A percentile compares a stretch with the other conserved stretches of the same genome.
These are phyloP conservation scores for Auricularia sp. DNA, from an alignment of 768 basidiomycete species.

Conservation along the genomic window DNA sequence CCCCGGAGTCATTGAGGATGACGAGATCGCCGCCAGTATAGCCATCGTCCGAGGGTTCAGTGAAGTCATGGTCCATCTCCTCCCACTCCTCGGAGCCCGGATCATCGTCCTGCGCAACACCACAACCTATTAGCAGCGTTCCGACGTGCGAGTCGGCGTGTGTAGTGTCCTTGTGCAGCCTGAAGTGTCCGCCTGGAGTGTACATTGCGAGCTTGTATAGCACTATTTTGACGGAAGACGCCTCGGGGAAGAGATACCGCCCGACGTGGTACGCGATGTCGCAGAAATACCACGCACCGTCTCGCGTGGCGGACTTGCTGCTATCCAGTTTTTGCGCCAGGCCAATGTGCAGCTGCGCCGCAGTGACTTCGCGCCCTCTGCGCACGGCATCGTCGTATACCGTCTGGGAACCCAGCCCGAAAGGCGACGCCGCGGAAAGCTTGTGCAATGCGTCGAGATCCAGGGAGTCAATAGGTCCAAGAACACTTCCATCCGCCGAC, in stretches of 20 bases:
- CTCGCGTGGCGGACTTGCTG: not conserved
- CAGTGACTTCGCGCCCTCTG: not conserved
- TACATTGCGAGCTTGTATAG: slow-evolving; percentile 27
- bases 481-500: not conserved
- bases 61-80: not conserved
- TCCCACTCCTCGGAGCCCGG: not conserved
- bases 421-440: not conserved
- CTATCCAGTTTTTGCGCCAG: not conserved
- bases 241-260: not conserved
- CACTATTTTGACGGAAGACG: slow-evolving; percentile 6
- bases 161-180: slow-evolving; percentile 21
- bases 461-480: not conserved
- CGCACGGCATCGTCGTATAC: not conserved
- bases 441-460: not conserved
- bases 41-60: not conserved
- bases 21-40: too few species aligned
- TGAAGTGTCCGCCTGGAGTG: slow-evolving; percentile 21
- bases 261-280: not conserved
- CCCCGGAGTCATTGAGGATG: not conserved
- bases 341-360: not conserved
- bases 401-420: not conserved
- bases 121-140: slow-evolving; percentile 22
- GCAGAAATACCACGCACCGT: not conserved
- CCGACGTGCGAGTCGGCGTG: slow-evolving; percentile 19
- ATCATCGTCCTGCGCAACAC: not conserved